Evolutionary conservation across 192 early-diverging fungal genomes (phyloP).

Genomic region (Linderina pennispora): DNA sequence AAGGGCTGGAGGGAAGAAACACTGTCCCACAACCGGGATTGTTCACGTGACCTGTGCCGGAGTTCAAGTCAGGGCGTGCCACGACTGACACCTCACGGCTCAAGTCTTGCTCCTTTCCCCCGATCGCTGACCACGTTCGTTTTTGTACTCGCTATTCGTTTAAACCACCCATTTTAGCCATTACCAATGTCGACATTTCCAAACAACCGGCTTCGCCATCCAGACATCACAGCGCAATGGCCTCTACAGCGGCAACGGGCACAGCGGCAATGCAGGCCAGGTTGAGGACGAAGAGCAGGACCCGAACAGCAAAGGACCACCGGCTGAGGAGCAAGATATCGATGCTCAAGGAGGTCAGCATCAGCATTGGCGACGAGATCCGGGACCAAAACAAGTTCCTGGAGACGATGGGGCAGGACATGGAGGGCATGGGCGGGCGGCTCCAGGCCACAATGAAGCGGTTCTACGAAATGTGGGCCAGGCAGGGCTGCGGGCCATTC

Average conservation of each 20-base stretch:
- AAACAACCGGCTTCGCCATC: slow-evolving; percentile 15
- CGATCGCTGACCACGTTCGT: too few species aligned
- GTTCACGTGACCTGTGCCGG: too few species aligned
- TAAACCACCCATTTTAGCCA: too few species aligned
- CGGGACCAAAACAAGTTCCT: slow-evolving; percentile 45
- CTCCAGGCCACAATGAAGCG: slow-evolving; percentile 32
- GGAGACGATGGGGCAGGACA: slow-evolving; percentile 29
- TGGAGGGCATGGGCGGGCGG: slow-evolving; percentile 36
- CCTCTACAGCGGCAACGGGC: slow-evolving; percentile 2
- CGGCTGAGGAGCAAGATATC: slow-evolving; percentile 35
- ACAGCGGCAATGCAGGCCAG: slow-evolving; percentile 1
- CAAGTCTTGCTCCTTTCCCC: too few species aligned
- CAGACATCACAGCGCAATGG: slow-evolving; percentile 3
- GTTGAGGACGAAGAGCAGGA: slow-evolving; percentile 16
- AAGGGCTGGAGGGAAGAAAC: too few species aligned
- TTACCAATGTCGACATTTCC: slow-evolving; percentile 2
- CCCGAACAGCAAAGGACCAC: slow-evolving; percentile 37
- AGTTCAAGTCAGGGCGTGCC: too few species aligned
- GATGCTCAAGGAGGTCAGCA: slow-evolving; percentile 45
- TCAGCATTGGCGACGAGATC: slow-evolving; percentile 47
- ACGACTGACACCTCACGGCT: too few species aligned
- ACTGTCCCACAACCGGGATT: too few species aligned
- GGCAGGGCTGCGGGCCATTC: slow-evolving; percentile 39
- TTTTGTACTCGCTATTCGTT: too few species aligned
- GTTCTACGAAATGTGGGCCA: slow-evolving; percentile 36